A percentile compares a stretch with the other conserved stretches of the same genome.
Evolutionary conservation across 129 eudicot genomes (phyloP).

Genomic region (Apium graveolens): DNA sequence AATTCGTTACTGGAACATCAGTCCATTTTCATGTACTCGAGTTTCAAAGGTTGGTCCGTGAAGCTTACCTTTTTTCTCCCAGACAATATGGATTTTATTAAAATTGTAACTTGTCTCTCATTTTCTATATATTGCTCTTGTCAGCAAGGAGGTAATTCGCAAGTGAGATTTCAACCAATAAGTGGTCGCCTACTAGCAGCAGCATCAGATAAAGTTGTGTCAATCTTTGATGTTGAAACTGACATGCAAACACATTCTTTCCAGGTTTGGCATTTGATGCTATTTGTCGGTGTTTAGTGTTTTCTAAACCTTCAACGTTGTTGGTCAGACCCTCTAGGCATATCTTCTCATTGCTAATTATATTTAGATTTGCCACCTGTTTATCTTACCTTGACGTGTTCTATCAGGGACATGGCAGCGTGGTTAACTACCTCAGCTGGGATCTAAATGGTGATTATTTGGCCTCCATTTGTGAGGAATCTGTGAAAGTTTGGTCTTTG

Average conservation of each 20-base stretch:
- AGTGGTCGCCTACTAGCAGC: slow-evolving; percentile 84
- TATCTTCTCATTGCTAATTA: neutral
- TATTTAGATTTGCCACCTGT: neutral
- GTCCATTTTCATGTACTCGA: slow-evolving; percentile 75
- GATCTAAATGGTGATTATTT: slow-evolving; percentile 73
- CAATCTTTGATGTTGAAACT: slow-evolving; percentile 76
- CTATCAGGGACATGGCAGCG: slow-evolving; percentile 64
- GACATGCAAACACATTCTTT: slow-evolving; percentile 78
- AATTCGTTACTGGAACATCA: slow-evolving; percentile 82
- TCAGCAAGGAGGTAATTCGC: slow-evolving; percentile 89
- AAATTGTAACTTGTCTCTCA: neutral
- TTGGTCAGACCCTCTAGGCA: neutral
- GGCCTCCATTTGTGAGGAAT: slow-evolving; percentile 88
- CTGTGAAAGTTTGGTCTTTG: slow-evolving; percentile 91
- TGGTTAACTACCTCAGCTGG: slow-evolving; percentile 83
- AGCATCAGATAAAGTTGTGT: slow-evolving; percentile 81
- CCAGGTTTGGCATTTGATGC: slow-evolving; percentile 52
- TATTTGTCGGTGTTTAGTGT: neutral
- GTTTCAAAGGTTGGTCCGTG: slow-evolving; percentile 66
- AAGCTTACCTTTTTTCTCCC: neutral
- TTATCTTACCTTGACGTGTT: neutral
- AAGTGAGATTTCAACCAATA: slow-evolving; percentile 91
- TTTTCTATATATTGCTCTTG: slow-evolving; percentile 17
- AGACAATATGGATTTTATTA: neutral
- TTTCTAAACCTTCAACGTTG: neutral